A percentile compares a stretch with the other conserved stretches of the same genome.
Evolutionary conservation across 2,329 filamentous ascomycete species (phyloP).

Genomic region (Teratosphaeria gauchensis): DNA sequence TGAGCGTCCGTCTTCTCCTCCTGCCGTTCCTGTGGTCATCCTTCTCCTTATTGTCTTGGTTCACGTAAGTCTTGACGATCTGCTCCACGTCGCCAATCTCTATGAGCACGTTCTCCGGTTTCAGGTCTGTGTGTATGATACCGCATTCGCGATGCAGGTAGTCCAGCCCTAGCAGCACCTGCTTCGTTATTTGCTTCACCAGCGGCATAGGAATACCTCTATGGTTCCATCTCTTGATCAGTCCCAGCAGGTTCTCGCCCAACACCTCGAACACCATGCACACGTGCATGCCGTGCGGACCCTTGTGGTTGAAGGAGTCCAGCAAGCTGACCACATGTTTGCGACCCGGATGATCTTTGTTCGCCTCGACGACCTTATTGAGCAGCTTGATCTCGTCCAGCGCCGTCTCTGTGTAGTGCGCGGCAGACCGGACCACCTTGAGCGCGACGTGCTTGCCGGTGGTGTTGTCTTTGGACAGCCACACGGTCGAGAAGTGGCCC

Average conservation of each 20-base stretch:
- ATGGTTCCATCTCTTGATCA: conserved; percentile 99
- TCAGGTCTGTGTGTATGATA: conserved; percentile 96
- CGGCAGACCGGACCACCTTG: conserved; percentile 94
- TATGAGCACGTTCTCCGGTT: conserved; percentile 96
- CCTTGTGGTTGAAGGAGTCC: conserved; percentile 96
- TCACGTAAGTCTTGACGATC: conserved; percentile 92
- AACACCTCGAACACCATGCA: conserved; percentile 99
- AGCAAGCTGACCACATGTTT: conserved; percentile 92
- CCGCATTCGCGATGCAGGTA: conserved; percentile 96
- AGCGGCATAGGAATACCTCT: conserved; percentile 91
- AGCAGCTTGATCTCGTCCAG: conserved; percentile 98
- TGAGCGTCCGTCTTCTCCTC: conserved; percentile 79
- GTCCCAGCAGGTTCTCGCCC: conserved; percentile 83
- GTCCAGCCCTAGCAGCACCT: conserved; percentile 88
- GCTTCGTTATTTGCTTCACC: conserved; percentile 98
- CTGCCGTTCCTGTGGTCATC: conserved; percentile 89
- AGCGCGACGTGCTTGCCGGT: conserved; percentile 91
- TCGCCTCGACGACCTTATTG: conserved; percentile 92
- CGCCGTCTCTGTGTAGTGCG: conserved; percentile 97
- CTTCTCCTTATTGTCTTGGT: conserved; percentile 62
- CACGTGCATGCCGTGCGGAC: conserved; percentile 89
- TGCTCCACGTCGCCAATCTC: conserved; percentile 98
- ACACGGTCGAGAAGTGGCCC: conserved; percentile 99
- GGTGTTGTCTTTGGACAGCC: conserved; percentile 70
- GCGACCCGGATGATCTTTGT: conserved; percentile 85